Conservation (phyloP, 305 asterid species). For the Fraxinus nigra region DNA sequence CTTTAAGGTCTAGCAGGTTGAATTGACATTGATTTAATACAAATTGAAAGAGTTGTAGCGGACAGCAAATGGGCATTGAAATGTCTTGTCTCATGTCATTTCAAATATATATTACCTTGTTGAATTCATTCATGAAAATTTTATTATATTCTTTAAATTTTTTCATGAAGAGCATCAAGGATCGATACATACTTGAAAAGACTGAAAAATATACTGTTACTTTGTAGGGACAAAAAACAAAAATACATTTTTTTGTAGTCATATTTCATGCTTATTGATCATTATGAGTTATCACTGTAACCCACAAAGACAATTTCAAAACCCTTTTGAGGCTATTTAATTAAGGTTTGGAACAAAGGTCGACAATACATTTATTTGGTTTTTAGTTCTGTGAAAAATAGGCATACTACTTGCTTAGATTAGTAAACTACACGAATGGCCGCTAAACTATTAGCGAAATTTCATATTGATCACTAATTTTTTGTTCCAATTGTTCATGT, state of each 20-base stretch:
- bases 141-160: too few relatives aligned
- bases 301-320: constrained; percentile 7
- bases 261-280: constrained; percentile 12
- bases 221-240: constrained; percentile 2
- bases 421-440: background rate
- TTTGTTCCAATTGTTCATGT: background rate
- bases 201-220: background rate
- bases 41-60: too few relatives aligned
- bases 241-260: constrained; percentile 15
- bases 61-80: too few relatives aligned
- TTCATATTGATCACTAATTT: background rate
- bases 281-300: constrained; percentile 14
- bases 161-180: too few relatives aligned
- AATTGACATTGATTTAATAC: too few relatives aligned
- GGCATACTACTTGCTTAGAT: background rate
- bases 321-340: background rate
- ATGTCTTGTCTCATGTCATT: too few relatives aligned
- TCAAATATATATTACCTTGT: too few relatives aligned
- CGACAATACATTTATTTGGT: background rate
- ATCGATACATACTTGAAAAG: background rate
- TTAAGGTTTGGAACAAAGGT: background rate
- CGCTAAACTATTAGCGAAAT: background rate
- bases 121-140: too few relatives aligned
- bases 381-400: background rate
- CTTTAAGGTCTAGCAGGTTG: too few relatives aligned